Evolutionary conservation across 1,139 yeast genomes (phyloP), one percentile per base, ranked within the genome.

Genomic region (Yamadazyma trypodendri): DNA sequence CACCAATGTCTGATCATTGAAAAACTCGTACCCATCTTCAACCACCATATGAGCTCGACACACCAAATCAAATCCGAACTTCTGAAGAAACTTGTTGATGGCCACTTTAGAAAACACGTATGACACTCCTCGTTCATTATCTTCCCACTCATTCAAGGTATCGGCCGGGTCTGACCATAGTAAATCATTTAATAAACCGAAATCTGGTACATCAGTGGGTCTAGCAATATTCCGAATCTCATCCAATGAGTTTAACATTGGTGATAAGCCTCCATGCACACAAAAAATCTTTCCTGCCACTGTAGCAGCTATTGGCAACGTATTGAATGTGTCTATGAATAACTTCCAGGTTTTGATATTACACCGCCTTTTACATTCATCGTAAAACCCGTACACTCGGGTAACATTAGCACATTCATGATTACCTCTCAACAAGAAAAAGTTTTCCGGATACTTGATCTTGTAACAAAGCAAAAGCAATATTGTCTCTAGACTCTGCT

Each of bases 31-130:
- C 2, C 98, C 98, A 59, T 92, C 98, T 58, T 92, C 97, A 18
- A 92, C 97, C 47, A 92, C 97, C 97, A 92, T 90, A 64, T 92
- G 97, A 13, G 97, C 97, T 50, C 98, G 77, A 60, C 96, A 92
- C 30, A 92, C 96, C 49, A 92, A 73, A 64, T 92, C 97, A 61
- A 92, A 89, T 24, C 92, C 94, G 58, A 90, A 92, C 52, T 86
- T 82, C 44, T 82, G 75, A 39, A 92, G 66, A 56, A 92, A 92
- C 61, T 90, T 89, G 65, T 89, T 88, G 49, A 92, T 89, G 22
- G 97, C 96, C 31, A 87, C 88, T 61, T 76, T 87, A 49, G 89
- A 86, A 61, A 89, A 92, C 64, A 96, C 94, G 61, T 89, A 92
- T n/a, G 94, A 83, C 3, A 92, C 97, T 12, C 98, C 98, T 44